phyloP scores from a whole-genome alignment of 768 basidiomycete genomes.

The Boletus fagicola region DNA sequence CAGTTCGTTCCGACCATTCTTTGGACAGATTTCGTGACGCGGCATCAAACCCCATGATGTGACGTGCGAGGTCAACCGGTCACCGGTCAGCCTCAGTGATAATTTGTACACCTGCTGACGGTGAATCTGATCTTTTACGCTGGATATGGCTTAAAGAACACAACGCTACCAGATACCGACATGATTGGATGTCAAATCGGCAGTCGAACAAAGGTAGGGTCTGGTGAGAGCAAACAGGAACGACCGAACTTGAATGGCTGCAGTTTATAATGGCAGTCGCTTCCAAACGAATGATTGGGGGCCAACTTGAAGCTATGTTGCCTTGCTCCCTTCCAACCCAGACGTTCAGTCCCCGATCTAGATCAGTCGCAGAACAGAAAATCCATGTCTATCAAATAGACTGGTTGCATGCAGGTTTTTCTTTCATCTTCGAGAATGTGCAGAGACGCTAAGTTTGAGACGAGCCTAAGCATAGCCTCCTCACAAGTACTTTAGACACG shows the following conservation, averaged over 20 bases:
- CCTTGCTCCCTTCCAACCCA: neutral
- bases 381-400: neutral
- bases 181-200: neutral
- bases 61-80: no score
- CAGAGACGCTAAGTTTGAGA: no score
- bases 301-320: no score
- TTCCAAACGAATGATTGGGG: neutral
- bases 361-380: neutral
- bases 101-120: neutral
- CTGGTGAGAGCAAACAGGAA: no score
- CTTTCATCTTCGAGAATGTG: neutral
- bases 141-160: neutral
- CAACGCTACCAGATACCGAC: no score
- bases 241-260: neutral
- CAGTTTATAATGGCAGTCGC: no score
- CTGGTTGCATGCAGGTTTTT: neutral
- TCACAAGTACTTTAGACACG: neutral
- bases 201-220: neutral
- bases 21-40: no score
- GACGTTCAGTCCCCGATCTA: neutral
- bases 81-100: no score
- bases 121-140: neutral
- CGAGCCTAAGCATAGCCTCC: neutral
- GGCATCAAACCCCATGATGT: no score
- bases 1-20: no score